Evolutionary conservation across 805 yeast genomes (phyloP).

Genomic region (Maudiozyma pseudohumilis): DNA sequence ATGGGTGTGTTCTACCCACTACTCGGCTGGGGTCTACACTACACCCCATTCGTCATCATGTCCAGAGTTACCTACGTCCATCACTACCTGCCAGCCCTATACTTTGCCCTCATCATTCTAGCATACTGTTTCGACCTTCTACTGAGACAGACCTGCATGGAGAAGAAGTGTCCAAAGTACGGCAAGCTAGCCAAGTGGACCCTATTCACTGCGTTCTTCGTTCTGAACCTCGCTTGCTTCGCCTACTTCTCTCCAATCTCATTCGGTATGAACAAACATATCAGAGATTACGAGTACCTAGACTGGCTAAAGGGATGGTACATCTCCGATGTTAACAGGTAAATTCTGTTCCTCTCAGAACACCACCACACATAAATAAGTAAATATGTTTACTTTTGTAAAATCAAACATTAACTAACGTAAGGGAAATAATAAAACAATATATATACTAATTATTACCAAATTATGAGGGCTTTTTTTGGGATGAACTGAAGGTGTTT

Average conservation of each 20-base stretch:
- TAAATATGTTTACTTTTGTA: neutral
- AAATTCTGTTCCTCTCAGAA: too few species aligned
- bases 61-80: constrained; percentile 95
- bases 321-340: constrained; percentile 19
- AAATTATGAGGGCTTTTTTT: too few species aligned
- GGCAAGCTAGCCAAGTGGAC: constrained; percentile 26
- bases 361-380: neutral
- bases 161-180: neutral
- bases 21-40: constrained; percentile 88
- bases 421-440: neutral
- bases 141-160: constrained; percentile 13
- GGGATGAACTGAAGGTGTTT: too few species aligned
- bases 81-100: constrained; percentile 91
- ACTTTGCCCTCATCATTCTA: constrained; percentile 59
- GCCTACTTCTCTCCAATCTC: constrained; percentile 54
- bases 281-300: constrained; percentile 33
- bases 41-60: constrained; percentile 82
- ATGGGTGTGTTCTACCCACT: constrained; percentile 73
- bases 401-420: neutral
- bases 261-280: constrained; percentile 53
- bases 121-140: constrained; percentile 46
- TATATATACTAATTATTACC: too few species aligned
- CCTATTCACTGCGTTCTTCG: constrained; percentile 33
- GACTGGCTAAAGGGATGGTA: constrained; percentile 43
- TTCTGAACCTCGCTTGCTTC: constrained; percentile 42